A percentile compares a stretch with the other conserved stretches of the same genome.
These are phyloP conservation scores for Penicillium longicatenatum DNA, from an alignment of 495 filamentous ascomycete species.

Conservation along the genomic window DNA sequence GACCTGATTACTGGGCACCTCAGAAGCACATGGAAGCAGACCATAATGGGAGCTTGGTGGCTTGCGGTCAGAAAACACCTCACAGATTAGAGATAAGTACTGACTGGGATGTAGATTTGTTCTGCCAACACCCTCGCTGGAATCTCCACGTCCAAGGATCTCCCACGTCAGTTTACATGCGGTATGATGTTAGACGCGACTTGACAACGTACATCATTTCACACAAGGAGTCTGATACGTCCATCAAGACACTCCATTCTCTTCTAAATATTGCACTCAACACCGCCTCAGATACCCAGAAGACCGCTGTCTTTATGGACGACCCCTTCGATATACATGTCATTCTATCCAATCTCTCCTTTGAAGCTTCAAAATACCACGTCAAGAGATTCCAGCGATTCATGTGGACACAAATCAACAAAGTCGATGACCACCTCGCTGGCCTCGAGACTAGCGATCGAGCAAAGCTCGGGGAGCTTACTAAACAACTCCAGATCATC, in stretches of 20 bases:
- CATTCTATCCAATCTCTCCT: slow-evolving; percentile 15
- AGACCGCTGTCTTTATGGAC: slow-evolving; percentile 10
- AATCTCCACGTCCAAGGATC: slow-evolving; percentile 16
- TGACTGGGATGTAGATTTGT: slow-evolving; percentile 5
- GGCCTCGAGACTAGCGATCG: slow-evolving; percentile 14
- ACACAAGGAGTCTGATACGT: slow-evolving; percentile 12
- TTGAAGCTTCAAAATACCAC: slow-evolving; percentile 18
- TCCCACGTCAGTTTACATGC: slow-evolving; percentile 15
- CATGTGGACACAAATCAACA: slow-evolving; percentile 19
- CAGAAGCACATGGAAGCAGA: slow-evolving; percentile 11
- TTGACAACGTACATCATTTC: slow-evolving; percentile 19
- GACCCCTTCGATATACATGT: slow-evolving; percentile 18
- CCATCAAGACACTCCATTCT: slow-evolving; percentile 12
- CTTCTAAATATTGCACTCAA: slow-evolving; percentile 12
- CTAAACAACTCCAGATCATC: slow-evolving; percentile 18
- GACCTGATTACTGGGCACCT: slow-evolving; percentile 11
- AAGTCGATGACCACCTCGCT: slow-evolving; percentile 14
- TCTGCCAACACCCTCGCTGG: slow-evolving; percentile 20
- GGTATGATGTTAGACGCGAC: slow-evolving; percentile 10
- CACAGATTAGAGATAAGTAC: not conserved
- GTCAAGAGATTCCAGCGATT: slow-evolving; percentile 16
- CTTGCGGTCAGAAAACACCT: slow-evolving; percentile 8
- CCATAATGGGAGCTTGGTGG: slow-evolving; percentile 4
- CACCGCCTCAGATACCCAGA: not conserved
- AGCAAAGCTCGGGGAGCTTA: slow-evolving; percentile 12